Base-by-base conservation (phyloP, 164 flowering plant genomes). In the Nelumbo lutea region DNA sequence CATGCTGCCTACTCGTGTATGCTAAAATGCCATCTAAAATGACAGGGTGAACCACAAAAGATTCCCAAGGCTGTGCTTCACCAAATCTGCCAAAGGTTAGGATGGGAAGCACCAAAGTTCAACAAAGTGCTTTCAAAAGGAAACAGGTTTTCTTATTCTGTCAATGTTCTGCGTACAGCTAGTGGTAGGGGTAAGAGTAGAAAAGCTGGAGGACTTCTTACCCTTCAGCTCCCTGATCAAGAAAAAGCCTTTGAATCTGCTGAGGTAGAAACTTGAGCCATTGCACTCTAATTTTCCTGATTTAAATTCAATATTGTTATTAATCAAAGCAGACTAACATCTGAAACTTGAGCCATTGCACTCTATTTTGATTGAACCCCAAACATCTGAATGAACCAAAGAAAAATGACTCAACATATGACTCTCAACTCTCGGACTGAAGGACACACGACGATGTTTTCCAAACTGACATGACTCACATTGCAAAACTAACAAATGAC, bases 71-170 rank as follows among this genome's bases (percentile, higher is more conserved):
- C 98, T 71, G 77, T 88, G 72, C 93, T 93, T 78, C 97, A 93
- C 50, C 97, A 93, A 72, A 75, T 89, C 67, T 91, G 96, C 77
- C 92, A 86, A 80, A 86, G 73, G 80, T 83, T 84, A 70, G 97
- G 90, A 38, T 93, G 98, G 98, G 95, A 88, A 50, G 91, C 98
- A 57, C 98, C 98, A 62, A 93, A 87, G 66, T 93, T 87, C 52
- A 81, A 79, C 65, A 93, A 84, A 80, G 62, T 86, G 41, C 73
- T 39, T 52, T 82, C 75, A 3, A 81, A 76, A 75, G 86, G 64
- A 55, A 72, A 73, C 57, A 48, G 68, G 59, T 82, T 79, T 65
- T 77, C 64, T 55, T 93, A 93, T 80, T 48, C 89, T 70, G 86
- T 90, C 60, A 91, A 90, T 70, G 75, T 93, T 51, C 57, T 93